Conservation (phyloP, 345 rosid species). For the Citrus trifoliata region DNA sequence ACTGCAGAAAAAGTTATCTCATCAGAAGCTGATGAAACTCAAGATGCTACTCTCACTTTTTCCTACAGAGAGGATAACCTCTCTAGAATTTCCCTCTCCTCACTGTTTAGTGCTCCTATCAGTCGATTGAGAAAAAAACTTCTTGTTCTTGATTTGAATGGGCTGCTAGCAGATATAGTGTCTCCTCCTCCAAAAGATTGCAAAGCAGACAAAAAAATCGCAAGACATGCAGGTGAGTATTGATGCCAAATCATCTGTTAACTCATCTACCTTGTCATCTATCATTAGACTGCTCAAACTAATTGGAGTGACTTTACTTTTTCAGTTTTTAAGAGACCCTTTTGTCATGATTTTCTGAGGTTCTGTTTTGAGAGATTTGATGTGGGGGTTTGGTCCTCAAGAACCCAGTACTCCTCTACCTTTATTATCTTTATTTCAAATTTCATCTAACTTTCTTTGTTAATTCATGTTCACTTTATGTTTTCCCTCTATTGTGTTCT, state of each 20-base stretch:
- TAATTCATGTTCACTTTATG: not conserved
- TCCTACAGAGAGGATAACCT: not conserved
- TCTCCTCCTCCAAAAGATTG: slow-evolving; percentile 34
- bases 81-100: slow-evolving; percentile 5
- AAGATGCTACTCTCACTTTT: slow-evolving; percentile 6
- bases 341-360: slow-evolving; percentile 40
- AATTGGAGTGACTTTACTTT: slow-evolving; percentile 10
- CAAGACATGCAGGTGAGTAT: slow-evolving; percentile 56
- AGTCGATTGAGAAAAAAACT: slow-evolving; percentile 42
- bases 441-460: not conserved
- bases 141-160: slow-evolving; percentile 87
- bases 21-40: slow-evolving; percentile 2
- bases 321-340: slow-evolving; percentile 56
- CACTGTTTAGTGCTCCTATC: slow-evolving; percentile 4
- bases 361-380: slow-evolving; percentile 64
- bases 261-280: slow-evolving; percentile 1
- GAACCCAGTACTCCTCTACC: slow-evolving; percentile 32
- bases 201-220: slow-evolving; percentile 48
- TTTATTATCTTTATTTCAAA: not conserved
- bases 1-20: not conserved
- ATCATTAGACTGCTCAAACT: not conserved
- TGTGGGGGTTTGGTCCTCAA: slow-evolving; percentile 63
- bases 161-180: slow-evolving; percentile 72
- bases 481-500: not conserved
- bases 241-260: not conserved